phyloP scores from a whole-genome alignment of 495 filamentous ascomycete species.

The Oidiodendron maius region DNA sequence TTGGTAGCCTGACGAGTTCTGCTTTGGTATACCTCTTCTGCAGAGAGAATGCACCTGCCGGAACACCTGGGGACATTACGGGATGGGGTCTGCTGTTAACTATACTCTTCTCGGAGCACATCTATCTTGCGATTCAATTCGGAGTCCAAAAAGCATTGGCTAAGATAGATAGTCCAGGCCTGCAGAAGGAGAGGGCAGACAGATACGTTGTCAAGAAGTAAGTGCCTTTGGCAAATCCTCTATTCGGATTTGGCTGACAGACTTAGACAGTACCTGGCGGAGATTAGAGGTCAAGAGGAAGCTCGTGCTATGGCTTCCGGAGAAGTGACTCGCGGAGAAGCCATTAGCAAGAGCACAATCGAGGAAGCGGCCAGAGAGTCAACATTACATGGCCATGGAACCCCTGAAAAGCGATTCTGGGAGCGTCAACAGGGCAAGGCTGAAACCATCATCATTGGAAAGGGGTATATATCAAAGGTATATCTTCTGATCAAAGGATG shows the following conservation, averaged over 20 bases:
- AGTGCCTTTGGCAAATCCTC: conserved; percentile 41
- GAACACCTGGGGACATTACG: conserved; percentile 60
- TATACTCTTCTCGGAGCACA: conserved; percentile 81
- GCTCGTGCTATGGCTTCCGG: conserved; percentile 29
- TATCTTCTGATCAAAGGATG: background rate
- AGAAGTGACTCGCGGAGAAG: conserved; percentile 35
- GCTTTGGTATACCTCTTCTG: conserved; percentile 87
- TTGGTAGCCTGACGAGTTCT: conserved; percentile 78
- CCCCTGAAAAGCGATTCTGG: conserved; percentile 65
- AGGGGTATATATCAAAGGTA: conserved; percentile 20
- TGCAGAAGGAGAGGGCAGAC: conserved; percentile 74
- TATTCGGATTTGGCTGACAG: background rate
- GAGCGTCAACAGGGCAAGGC: conserved; percentile 54
- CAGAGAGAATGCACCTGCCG: conserved; percentile 38
- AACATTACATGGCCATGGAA: conserved; percentile 38
- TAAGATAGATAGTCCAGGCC: conserved; percentile 80
- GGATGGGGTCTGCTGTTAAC: conserved; percentile 79
- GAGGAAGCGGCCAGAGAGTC: conserved; percentile 64
- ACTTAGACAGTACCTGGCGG: conserved; percentile 31
- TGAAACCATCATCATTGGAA: conserved; percentile 54
- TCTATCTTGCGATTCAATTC: conserved; percentile 70
- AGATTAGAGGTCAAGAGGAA: conserved; percentile 44
- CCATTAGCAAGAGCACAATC: conserved; percentile 39
- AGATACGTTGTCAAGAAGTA: conserved; percentile 68
- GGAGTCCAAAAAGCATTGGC: conserved; percentile 61